A percentile compares a stretch with the other conserved stretches of the same genome.
Conservation (phyloP, 2,329 filamentous ascomycete genomes). For the Pseudogymnoascus sp. region DNA sequence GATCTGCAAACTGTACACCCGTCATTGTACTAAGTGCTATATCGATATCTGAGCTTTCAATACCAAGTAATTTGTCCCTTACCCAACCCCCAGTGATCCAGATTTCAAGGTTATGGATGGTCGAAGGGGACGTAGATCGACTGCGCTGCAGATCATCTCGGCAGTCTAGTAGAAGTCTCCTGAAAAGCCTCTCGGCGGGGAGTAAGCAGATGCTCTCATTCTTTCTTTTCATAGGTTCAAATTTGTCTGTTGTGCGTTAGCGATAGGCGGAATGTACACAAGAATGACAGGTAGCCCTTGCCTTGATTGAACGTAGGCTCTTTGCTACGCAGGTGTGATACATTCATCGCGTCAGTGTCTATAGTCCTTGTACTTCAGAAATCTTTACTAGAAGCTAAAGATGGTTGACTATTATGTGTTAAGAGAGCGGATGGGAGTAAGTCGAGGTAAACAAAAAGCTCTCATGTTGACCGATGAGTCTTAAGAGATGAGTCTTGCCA, state of each 20-base stretch:
- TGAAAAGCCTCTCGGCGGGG: background rate
- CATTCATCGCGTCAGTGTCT: background rate
- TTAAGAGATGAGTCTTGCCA: too few relatives aligned
- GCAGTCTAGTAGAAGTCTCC: background rate
- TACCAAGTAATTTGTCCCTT: constrained; percentile 3
- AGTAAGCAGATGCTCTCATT: background rate
- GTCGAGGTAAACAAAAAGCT: too few relatives aligned
- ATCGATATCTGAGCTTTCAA: background rate
- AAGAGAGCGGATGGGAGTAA: background rate
- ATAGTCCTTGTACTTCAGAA: background rate
- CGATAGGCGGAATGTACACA: background rate
- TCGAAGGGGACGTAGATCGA: background rate
- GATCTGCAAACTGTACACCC: background rate
- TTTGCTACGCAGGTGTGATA: background rate
- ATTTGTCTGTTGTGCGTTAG: background rate
- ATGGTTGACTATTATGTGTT: background rate
- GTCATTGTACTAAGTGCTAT: background rate
- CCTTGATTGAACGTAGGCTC: background rate
- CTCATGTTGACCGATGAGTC: too few relatives aligned
- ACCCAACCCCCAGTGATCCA: background rate
- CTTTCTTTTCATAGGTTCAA: background rate
- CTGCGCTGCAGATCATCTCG: background rate
- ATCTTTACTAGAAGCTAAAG: background rate
- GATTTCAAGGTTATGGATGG: background rate
- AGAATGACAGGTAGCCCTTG: background rate